Base-by-base conservation (phyloP, 495 filamentous ascomycete genomes). In the Lophiostoma macrostomum region DNA sequence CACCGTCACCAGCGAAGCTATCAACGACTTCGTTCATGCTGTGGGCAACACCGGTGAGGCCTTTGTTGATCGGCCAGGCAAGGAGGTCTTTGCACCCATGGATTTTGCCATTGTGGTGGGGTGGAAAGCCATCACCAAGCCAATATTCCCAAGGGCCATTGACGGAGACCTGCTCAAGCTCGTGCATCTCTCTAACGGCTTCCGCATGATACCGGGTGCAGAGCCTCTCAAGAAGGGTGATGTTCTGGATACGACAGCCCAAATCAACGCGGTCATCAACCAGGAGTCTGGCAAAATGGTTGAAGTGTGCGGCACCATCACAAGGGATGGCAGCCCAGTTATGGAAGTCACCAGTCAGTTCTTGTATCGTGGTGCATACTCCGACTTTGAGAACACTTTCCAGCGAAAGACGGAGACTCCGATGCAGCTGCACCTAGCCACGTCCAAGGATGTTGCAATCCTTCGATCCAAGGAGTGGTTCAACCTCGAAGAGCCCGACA, bases 281-380 rank as follows among this genome's bases (percentile, higher is more conserved):
- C 89, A 96, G 64, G 90, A 95, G 28, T 91, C 93, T 34, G 93
- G 93, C 41, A 99, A 99, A 79, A 96, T 97, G 90, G 93, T 99
- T 7, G 94, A 97, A 71, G 90, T 99, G 18, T 95, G 91, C 65
- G 93, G 93, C 51, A 97, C 93, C 5, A 95, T 98, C 64, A 85
- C 81, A 45, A 82, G 94, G 18, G 82, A 94, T 34, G 87, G 89
- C 42, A 64, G 85, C 59, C 77, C 88, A n/a, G 89, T 97, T 53
- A 98, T 98, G 94, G 89, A 97, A 65, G 93, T 98, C 13, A 95
- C 89, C 12, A 96, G 90, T 41, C 93, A 97, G 69, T 98, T 98
- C 78, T 70, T 99, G 56, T 99, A 97, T 72, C 85, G 93, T 23
- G 93, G 93, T 32, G 79, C 78, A 12, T 98, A 98, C 72, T 83